Evolutionary conservation across 441 rosid genomes (phyloP), one percentile per base, ranked within the genome.

Genomic region (Breynia disticha): DNA sequence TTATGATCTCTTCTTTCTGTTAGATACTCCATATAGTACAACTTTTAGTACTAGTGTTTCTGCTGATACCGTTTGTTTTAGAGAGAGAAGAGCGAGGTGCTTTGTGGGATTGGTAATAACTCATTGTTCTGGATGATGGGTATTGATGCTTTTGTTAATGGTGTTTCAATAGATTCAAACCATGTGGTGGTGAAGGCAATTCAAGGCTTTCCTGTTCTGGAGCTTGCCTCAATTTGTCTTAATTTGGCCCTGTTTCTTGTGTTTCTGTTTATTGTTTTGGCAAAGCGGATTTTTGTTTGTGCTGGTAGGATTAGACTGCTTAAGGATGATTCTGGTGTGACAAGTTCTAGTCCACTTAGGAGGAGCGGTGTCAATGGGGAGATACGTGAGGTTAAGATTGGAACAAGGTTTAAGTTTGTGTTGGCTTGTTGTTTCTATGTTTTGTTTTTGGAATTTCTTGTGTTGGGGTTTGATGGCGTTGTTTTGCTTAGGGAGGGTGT

Each of bases 381-480:
- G 53, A 65, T 54, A 55, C 59, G 70, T 48, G 78, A 70, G 50
- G 71, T 80, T 57, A 55, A 24, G 41, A 57, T 83, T 51, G 82
- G 89, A 44, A 57, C 68, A 16, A 73, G 81, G 63, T 89, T 89
- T 78, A 89, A 89, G 70, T 56, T 75, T 18, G 69, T 85, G 2
- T 42, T 84, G 56, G 48, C 69, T 64, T 84, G 87, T 71, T 89
- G 99, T 68, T 77, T 86, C 67, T 93, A 80, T 61, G 82, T 83
- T 46, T 60, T 89, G 72, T 67, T 75, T 50, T 75, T 87, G 44
- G 82, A 93, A 63, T 81, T 89, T 68, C 54, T 75, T 63, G 80
- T 77, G 48, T 68, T 79, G 76, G 95, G 81, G 13, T 84, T 73
- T 68, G 95, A 93, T 74, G 97, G 90, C 57, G 55, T 81, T 73